These are phyloP conservation scores for Irpex lacteus DNA, from an alignment of 1,284 basidiomycete species.

Conservation along the genomic window DNA sequence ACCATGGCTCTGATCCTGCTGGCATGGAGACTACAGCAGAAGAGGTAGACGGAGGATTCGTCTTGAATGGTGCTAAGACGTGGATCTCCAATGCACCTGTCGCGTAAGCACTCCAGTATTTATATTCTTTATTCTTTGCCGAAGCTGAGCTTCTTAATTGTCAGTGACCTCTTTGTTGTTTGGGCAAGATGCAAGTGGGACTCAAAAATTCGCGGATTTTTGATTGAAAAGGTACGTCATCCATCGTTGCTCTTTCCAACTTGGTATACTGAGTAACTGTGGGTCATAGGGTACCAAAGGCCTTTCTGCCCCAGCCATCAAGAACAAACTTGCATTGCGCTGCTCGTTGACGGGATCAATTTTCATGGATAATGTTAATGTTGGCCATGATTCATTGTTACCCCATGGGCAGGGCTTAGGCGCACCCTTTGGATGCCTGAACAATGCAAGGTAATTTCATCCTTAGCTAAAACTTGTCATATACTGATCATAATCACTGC, in stretches of 20 bases:
- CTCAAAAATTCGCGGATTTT: conserved; percentile 86
- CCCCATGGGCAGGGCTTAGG: conserved; percentile 76
- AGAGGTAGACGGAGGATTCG: conserved; percentile 80
- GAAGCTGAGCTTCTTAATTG: neutral
- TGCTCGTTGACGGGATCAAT: conserved; percentile 92
- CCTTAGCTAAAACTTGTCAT: neutral
- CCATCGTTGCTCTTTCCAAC: conserved; percentile 2
- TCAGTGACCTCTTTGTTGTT: conserved; percentile 81
- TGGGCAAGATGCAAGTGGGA: conserved; percentile 98
- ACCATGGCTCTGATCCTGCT: conserved; percentile 93
- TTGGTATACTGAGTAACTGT: neutral
- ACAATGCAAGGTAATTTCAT: conserved; percentile 68
- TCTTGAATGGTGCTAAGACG: conserved; percentile 90
- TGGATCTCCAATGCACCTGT: conserved; percentile 95
- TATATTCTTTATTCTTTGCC: conserved; percentile 2
- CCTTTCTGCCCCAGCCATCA: conserved; percentile 85
- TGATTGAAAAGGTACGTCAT: conserved; percentile 77
- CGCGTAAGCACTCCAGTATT: conserved; percentile 53
- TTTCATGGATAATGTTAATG: conserved; percentile 85
- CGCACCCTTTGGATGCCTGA: conserved; percentile 88
- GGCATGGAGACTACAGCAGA: conserved; percentile 93
- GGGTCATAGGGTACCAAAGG: conserved; percentile 70
- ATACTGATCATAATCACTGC: neutral
- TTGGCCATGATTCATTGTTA: conserved; percentile 70
- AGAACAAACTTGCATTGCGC: conserved; percentile 90